Evolutionary conservation across 345 rosid genomes (phyloP).

Genomic region (Syzygium aqueum): DNA sequence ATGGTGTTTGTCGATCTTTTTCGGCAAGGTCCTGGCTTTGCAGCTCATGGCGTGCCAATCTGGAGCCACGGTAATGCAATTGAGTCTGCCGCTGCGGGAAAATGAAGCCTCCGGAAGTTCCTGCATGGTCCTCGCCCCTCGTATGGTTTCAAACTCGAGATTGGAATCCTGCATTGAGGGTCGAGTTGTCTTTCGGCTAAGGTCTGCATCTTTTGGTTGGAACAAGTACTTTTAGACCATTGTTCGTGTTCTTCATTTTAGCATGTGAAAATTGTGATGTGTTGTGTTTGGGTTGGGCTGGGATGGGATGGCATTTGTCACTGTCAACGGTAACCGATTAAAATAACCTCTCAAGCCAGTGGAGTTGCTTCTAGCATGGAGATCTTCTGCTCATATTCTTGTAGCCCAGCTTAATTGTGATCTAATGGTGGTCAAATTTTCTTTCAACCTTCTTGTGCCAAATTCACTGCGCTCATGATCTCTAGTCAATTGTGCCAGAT

Average conservation of each 20-base stretch:
- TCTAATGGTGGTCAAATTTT: not conserved
- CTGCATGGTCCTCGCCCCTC: constrained; percentile 17
- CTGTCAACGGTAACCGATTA: not conserved
- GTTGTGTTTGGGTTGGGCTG: not conserved
- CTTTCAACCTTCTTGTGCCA: not conserved
- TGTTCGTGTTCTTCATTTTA: not conserved
- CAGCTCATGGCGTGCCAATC: constrained; percentile 44
- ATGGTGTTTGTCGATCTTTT: not conserved
- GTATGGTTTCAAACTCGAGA: constrained; percentile 13
- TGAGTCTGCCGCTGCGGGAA: constrained; percentile 21
- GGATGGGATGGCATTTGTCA: not conserved
- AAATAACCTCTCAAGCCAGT: not conserved
- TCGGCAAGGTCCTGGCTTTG: not conserved
- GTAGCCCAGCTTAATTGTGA: not conserved
- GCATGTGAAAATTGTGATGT: not conserved
- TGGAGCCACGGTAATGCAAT: constrained; percentile 21
- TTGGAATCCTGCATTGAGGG: constrained; percentile 17
- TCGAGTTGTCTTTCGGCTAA: constrained; percentile 15
- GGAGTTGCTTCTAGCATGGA: not conserved
- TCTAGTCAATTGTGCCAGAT: not conserved
- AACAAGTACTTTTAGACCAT: constrained; percentile 31
- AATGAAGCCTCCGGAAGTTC: constrained; percentile 21
- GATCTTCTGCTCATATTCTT: not conserved
- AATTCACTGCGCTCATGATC: not conserved
- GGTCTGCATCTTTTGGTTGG: constrained; percentile 15